Evolutionary conservation across 139 green algal genomes (phyloP), one percentile per base, ranked within the genome.

Genomic region (Ulvella scutata): DNA sequence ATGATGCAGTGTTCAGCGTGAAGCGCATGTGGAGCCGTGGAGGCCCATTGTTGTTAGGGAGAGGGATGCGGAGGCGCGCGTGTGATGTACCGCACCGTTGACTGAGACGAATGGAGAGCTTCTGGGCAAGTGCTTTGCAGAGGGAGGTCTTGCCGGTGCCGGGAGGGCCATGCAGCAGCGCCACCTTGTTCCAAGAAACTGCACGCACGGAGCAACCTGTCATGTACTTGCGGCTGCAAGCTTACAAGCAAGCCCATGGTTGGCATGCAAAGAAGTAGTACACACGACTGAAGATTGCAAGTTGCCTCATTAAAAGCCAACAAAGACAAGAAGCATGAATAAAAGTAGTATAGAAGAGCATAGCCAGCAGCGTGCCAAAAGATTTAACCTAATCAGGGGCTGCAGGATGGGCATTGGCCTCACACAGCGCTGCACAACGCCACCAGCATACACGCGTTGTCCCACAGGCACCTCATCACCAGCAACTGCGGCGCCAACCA

Each of bases 131-230:
- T 0, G 87, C 90, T 75, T 97, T 94, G 76, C 90, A 95, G 1
- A 98, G 81, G 3, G 82, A 90, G 4, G 85, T 89, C 75, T 89
- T 90, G 60, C 88, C 88, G 0, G 91, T 94, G 37, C 92, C 92
- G 4, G 93, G 92, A 0, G 93, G 93, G 2, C 92, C 92, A 79
- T 98, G 93, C 81, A 98, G 86, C 61, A 96, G 80, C 23, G 96
- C 87, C 26, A 96, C 84, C 38, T 82, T 86, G 81, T 43, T 26
- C 10, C 3, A 61, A 17, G 61, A 4, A 36, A 29, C 3, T 36
- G 9, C 2, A 4, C 1, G 3, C 38, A 10, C 2, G 21, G 21
- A 3, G 72, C 26, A 43, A 7, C 26, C 31, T 34, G 2, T 7
- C 4, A 43, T 17, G 10, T 34, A 34, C n/a, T 39, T 51, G 26